Evolutionary conservation across 2,329 filamentous ascomycete species (phyloP), one percentile per base, ranked within the genome.

Genomic region (Aspergillus neotritici): DNA sequence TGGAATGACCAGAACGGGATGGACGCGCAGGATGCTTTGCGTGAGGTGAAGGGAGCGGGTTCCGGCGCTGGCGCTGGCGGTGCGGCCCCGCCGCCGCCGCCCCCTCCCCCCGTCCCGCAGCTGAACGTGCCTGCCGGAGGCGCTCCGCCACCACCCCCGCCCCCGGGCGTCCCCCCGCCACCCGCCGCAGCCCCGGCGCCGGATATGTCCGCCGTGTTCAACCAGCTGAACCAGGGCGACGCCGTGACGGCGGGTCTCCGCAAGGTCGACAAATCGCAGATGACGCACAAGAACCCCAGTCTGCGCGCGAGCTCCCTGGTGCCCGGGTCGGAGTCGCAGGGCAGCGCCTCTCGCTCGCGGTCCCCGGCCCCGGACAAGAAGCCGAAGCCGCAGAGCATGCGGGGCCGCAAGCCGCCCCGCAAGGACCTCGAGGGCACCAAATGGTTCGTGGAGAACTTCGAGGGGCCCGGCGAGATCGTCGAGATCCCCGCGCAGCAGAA

Each of bases 221-320:
- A 84, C 32, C 86, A 96, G 53, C 73, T 98, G 41, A 97, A 97
- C 70, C 84, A 85, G 64, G 93, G 93, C 44, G 82, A 87, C 47
- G 76, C 80, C n/a, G 87, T 98, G 47, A 98, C 93, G 4, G 82
- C 87, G 53, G 83, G 86, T 28, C 76, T 98, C 30, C 85, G 86
- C 54, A 98, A 96, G 74, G 93, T 98, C 38, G 91, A 96, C 70
- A 85, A 84, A 62, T 93, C 86, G 41, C 78, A 97, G 67, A 96
- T 96, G 91, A 98, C 93, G 47, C 93, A 98, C 71, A 97, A 97
- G 75, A 98, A 98, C 69, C 93, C 93, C 11, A 80, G 83, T 8
- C 75, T 98, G 45, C 83, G 93, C 50, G 79, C 86, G 16, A 74
- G 75, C 48, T 85, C 86, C 10, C 77, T 80, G 2, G 87, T 91